These are phyloP conservation scores for Centrapalus pauciflorus DNA, from an alignment of 129 eudicot species.

Conservation along the genomic window DNA sequence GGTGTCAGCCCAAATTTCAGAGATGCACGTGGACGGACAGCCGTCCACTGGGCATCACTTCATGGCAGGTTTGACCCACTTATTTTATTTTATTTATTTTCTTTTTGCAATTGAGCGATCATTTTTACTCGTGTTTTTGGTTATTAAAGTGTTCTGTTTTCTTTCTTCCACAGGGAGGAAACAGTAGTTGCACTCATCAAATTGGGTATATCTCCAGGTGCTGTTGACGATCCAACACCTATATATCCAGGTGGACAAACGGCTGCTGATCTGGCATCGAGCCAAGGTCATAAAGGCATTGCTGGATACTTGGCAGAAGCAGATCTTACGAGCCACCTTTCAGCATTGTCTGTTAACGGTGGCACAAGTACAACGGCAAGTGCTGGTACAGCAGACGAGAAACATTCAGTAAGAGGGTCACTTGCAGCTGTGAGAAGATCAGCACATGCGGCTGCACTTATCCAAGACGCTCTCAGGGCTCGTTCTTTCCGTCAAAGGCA, in stretches of 20 bases:
- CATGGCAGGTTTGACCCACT: slow-evolving; percentile 30
- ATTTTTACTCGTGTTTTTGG: background rate
- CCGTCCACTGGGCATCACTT: slow-evolving; percentile 42
- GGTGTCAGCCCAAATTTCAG: slow-evolving; percentile 37
- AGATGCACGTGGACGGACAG: slow-evolving; percentile 36
- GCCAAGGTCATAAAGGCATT: slow-evolving; percentile 35
- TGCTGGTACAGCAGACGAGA: background rate
- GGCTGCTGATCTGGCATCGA: slow-evolving; percentile 39
- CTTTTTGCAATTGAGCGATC: background rate
- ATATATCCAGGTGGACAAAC: slow-evolving; percentile 28
- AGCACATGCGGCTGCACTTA: slow-evolving; percentile 29
- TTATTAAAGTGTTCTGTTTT: background rate
- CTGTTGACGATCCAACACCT: slow-evolving; percentile 34
- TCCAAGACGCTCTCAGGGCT: slow-evolving; percentile 25
- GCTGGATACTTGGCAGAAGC: slow-evolving; percentile 41
- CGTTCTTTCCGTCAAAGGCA: slow-evolving; percentile 25
- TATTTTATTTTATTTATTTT: background rate
- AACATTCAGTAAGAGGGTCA: slow-evolving; percentile 18
- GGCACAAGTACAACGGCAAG: background rate
- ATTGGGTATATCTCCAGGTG: slow-evolving; percentile 31
- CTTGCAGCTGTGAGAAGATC: slow-evolving; percentile 33
- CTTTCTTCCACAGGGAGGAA: slow-evolving; percentile 25
- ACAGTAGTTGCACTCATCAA: slow-evolving; percentile 23
- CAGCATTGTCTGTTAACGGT: slow-evolving; percentile 15
- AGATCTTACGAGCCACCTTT: slow-evolving; percentile 27